Percentiles rank a stretch among this genome's conserved stretches.
Evolutionary conservation across 2,329 filamentous ascomycete genomes (phyloP).

Genomic region (Raffaelea ambrosiae): DNA sequence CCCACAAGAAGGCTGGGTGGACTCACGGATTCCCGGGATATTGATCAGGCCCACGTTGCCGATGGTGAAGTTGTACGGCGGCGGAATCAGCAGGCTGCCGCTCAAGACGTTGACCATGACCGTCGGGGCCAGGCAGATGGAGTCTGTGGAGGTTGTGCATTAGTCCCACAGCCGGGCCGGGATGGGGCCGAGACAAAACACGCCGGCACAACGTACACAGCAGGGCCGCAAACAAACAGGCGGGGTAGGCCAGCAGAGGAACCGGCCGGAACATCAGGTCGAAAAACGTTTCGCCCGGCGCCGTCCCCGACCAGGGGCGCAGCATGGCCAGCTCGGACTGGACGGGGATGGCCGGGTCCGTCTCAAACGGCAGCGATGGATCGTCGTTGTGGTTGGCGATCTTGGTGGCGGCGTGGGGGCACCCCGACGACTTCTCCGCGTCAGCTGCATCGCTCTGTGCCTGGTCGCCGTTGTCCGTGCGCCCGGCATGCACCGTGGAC

Average conservation of each 20-base stretch:
- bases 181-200: no score
- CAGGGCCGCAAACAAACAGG: background rate
- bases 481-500: no score
- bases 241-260: background rate
- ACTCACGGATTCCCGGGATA: background rate
- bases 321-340: background rate
- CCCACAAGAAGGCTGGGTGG: no score
- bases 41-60: background rate
- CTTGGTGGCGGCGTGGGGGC: background rate
- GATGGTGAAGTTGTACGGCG: constrained; percentile 1
- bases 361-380: background rate
- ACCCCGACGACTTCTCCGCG: no score
- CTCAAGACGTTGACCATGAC: constrained; percentile 3
- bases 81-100: background rate
- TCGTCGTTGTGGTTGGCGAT: background rate
- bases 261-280: background rate
- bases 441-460: no score
- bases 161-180: no score
- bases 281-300: background rate
- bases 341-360: background rate
- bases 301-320: background rate
- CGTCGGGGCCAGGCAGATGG: background rate
- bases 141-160: background rate
- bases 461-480: no score
- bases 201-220: no score